Evolutionary conservation across 441 rosid genomes (phyloP), one percentile per base, ranked within the genome.

Genomic region (Populus tomentosa): DNA sequence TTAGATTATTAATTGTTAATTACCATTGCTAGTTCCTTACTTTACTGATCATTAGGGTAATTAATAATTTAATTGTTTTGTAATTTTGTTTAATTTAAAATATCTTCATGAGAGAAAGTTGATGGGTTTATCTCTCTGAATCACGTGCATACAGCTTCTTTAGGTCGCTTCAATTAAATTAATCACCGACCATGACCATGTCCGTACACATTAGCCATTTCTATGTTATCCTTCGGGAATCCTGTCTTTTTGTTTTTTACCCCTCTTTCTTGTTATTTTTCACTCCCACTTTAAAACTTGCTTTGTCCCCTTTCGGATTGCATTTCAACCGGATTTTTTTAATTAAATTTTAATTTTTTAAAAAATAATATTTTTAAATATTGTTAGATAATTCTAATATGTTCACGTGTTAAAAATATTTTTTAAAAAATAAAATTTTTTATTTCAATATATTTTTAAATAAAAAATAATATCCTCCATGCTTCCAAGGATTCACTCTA

Each of bases 111-210:
- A n/a, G 36, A 30, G 16, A 72, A 65, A 62, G 10, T 33, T 65
- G 69, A 24, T 3, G 18, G 0, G 50, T 11, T 23, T 10, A 9
- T 46, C 26, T 35, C 3, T 70, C 75, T 5, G 10, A 20, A 72
- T 81, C 85, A 83, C 88, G 82, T 82, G 82, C 78, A 16, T 4
- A 50, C 72, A 28, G 66, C 24, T 8, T 63, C 32, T 28, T 35
- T 10, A 7, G 16, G 26, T 33, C 20, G 8, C 21, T 3, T 9
- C 23, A 16, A 40, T 23, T 75, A 70, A 33, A 46, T 74, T 70
- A 72, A 81, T 64, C 84, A 79, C 87, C 89, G 82, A 84, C 85
- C 85, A 70, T 63, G 72, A 71, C 79, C 72, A 67, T 67, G 42
- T 62, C 78, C 73, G 24, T 7, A 9, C 65, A 71, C 75, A 70